Percentiles rank a stretch among this genome's conserved stretches.
Evolutionary conservation across 306 rosid species (phyloP).

Genomic region (Heteromeles arbutifolia): DNA sequence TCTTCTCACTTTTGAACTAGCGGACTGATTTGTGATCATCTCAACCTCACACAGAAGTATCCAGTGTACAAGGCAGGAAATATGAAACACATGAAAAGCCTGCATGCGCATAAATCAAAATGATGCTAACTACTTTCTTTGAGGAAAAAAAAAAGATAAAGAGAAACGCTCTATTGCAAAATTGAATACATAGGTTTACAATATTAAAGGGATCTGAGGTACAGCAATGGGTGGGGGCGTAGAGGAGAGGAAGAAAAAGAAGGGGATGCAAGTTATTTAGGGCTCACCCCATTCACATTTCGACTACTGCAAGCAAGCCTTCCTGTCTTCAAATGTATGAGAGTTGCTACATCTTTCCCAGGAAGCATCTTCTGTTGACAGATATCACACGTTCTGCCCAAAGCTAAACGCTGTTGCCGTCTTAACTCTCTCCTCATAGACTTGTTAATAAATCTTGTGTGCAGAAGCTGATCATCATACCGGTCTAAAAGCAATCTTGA

Average conservation of each 20-base stretch:
- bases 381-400: conserved; percentile 77
- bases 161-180: neutral
- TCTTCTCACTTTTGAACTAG: conserved; percentile 36
- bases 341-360: conserved; percentile 85
- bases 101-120: conserved; percentile 25
- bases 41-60: conserved; percentile 68
- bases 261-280: conserved; percentile 6
- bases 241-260: neutral
- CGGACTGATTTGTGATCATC: conserved; percentile 37
- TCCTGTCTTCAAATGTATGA: conserved; percentile 67
- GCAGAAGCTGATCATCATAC: conserved; percentile 48
- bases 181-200: neutral
- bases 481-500: conserved; percentile 36
- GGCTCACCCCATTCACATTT: conserved; percentile 67
- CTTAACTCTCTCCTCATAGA: conserved; percentile 69
- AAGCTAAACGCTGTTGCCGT: conserved; percentile 61
- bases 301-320: conserved; percentile 83
- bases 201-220: neutral
- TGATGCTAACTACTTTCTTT: neutral
- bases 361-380: conserved; percentile 94
- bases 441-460: conserved; percentile 49
- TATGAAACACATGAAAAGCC: conserved; percentile 85
- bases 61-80: conserved; percentile 83
- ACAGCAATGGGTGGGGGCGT: neutral
- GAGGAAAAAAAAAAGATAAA: neutral